Conservation (phyloP, 2,329 filamentous ascomycete genomes). For the Hypomyces rosellus region DNA sequence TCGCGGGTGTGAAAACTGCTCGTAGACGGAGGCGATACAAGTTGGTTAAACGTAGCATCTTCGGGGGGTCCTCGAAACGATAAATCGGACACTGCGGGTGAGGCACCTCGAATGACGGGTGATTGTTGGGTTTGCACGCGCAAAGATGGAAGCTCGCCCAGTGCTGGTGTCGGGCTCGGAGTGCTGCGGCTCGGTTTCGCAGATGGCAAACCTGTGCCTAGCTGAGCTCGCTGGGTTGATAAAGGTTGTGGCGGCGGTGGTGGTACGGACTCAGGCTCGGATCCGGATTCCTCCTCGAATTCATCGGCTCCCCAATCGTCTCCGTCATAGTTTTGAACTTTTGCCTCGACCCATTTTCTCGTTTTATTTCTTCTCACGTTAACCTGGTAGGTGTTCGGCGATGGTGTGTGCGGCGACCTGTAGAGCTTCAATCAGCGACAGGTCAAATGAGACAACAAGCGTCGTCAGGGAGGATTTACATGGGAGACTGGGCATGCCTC, state of each 20-base stretch:
- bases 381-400: constrained; percentile 56
- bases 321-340: constrained; percentile 79
- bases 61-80: constrained; percentile 7
- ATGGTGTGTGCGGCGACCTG: constrained; percentile 27
- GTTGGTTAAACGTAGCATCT: not conserved
- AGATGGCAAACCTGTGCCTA: too few relatives aligned
- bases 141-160: constrained; percentile 8
- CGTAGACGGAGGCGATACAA: constrained; percentile 9
- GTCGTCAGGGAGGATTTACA: constrained; percentile 3
- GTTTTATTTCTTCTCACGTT: constrained; percentile 88
- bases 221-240: not conserved
- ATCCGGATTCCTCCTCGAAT: constrained; percentile 49
- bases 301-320: constrained; percentile 84
- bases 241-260: not conserved
- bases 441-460: not conserved
- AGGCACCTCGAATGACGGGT: constrained; percentile 1
- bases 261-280: constrained; percentile 28
- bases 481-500: constrained; percentile 9
- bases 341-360: constrained; percentile 91
- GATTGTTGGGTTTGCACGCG: constrained; percentile 4
- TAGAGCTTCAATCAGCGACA: not conserved
- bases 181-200: not conserved
- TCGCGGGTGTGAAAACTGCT: not conserved
- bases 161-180: not conserved
- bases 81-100: constrained; percentile 8